These are phyloP conservation scores for Kingdonia uniflora DNA, from an alignment of 164 flowering plant genomes.

Conservation along the genomic window DNA sequence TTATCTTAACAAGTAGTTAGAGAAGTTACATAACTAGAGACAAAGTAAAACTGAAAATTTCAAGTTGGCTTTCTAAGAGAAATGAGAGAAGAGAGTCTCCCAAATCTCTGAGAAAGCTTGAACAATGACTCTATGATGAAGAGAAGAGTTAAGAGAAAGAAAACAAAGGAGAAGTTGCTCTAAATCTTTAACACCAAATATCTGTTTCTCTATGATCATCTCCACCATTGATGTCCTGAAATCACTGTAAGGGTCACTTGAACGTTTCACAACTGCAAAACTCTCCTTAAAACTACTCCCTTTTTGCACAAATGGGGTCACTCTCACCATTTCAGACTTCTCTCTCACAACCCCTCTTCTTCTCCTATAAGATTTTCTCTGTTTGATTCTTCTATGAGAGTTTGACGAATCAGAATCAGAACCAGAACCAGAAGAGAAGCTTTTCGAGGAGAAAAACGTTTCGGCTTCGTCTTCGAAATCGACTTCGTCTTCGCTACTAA, in stretches of 20 bases:
- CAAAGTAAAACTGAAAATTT: too few relatives aligned
- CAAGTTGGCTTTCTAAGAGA: too few relatives aligned
- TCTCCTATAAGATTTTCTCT: constrained; percentile 12
- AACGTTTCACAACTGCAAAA: constrained; percentile 60
- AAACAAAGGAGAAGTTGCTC: constrained; percentile 62
- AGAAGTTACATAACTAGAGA: too few relatives aligned
- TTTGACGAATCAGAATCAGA: constrained; percentile 12
- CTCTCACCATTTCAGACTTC: constrained; percentile 13
- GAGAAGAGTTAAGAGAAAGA: constrained; percentile 48
- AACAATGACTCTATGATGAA: constrained; percentile 51
- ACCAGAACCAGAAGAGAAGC: constrained; percentile 48
- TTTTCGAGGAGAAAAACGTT: constrained; percentile 37
- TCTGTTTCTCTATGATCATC: constrained; percentile 70
- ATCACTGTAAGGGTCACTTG: constrained; percentile 58
- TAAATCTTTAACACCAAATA: constrained; percentile 41
- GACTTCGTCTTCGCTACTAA: constrained; percentile 39
- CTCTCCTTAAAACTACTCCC: constrained; percentile 35
- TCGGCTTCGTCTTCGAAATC: constrained; percentile 21
- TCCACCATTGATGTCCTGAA: constrained; percentile 80
- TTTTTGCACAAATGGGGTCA: not conserved
- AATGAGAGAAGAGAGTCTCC: constrained; percentile 43
- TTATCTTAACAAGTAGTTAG: too few relatives aligned
- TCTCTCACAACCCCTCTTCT: constrained; percentile 12
- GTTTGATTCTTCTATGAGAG: constrained; percentile 8
- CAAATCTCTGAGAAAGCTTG: constrained; percentile 69